phyloP scores from a whole-genome alignment of 176 grass and related monocot genomes.

The Pontederia paniculata region DNA sequence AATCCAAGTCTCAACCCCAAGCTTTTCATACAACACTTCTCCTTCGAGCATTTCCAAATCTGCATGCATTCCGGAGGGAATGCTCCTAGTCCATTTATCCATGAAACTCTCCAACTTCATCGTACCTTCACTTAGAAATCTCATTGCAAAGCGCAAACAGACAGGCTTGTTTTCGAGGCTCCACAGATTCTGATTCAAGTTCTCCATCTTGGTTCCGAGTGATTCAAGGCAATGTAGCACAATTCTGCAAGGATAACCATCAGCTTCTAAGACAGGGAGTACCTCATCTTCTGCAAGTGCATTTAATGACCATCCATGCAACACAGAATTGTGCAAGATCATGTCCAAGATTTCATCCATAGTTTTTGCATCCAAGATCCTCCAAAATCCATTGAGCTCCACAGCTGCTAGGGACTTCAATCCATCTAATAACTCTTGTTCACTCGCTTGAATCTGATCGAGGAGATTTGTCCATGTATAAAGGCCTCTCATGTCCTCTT shows the following conservation, averaged over 20 bases:
- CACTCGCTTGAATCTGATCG: conserved; percentile 71
- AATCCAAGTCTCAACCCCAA: conserved; percentile 77
- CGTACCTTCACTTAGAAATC: conserved; percentile 35
- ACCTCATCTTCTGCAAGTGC: conserved; percentile 49
- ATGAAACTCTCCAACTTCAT: conserved; percentile 72
- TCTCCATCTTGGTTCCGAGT: conserved; percentile 50
- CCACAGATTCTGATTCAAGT: conserved; percentile 31
- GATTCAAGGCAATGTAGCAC: conserved; percentile 49
- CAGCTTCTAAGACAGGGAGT: conserved; percentile 51
- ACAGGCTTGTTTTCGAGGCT: conserved; percentile 50
- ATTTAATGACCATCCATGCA: conserved; percentile 79
- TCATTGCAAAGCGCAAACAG: conserved; percentile 57
- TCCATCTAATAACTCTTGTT: conserved; percentile 56
- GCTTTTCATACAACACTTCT: conserved; percentile 66
- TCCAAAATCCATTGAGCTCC: conserved; percentile 82
- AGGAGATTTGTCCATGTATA: conserved; percentile 68
- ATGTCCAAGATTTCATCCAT: conserved; percentile 58
- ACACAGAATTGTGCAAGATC: conserved; percentile 66
- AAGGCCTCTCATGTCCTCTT: conserved; percentile 23
- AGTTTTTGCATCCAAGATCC: conserved; percentile 41
- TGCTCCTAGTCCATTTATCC: conserved; percentile 58
- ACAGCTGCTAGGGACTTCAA: conserved; percentile 50
- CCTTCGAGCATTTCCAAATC: conserved; percentile 87
- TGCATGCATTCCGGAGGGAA: conserved; percentile 47
- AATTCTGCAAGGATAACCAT: conserved; percentile 50